Percentiles rank a stretch among this genome's conserved stretches.
phyloP scores from a whole-genome alignment of 2,329 filamentous ascomycete species.

The Myriosclerotinia curreyana region DNA sequence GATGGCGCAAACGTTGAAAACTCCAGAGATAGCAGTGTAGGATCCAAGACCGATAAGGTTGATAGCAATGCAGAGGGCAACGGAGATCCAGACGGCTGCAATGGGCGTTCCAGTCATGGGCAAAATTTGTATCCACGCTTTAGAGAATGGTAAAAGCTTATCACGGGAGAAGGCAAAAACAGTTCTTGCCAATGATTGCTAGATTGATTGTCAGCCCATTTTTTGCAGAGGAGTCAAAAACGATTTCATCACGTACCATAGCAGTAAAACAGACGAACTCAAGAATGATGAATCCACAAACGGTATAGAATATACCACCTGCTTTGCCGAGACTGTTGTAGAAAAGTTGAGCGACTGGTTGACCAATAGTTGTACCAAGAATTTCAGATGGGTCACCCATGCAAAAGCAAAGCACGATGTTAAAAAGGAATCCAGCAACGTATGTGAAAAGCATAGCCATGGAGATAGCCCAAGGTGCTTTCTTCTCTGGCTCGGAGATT shows the following conservation, averaged over 20 bases:
- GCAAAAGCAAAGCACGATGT: slow-evolving; percentile 56
- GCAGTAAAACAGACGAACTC: slow-evolving; percentile 59
- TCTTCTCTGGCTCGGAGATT: slow-evolving; percentile 49
- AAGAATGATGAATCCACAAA: slow-evolving; percentile 56
- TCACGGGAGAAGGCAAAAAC: slow-evolving; percentile 62
- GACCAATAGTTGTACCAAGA: slow-evolving; percentile 47
- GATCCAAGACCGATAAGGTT: slow-evolving; percentile 58
- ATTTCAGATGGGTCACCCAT: slow-evolving; percentile 45
- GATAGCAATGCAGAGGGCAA: slow-evolving; percentile 53
- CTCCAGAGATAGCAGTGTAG: slow-evolving; percentile 51
- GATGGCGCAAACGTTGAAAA: slow-evolving; percentile 55
- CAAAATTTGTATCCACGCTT: slow-evolving; percentile 54
- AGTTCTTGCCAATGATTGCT: slow-evolving; percentile 46
- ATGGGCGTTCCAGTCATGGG: slow-evolving; percentile 55
- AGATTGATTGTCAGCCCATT: slow-evolving; percentile 40
- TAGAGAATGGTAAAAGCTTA: slow-evolving; percentile 53
- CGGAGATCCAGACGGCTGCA: slow-evolving; percentile 58
- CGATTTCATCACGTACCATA: slow-evolving; percentile 43
- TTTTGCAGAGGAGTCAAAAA: slow-evolving; percentile 37
- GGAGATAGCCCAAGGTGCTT: slow-evolving; percentile 55
- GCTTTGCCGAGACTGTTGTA: slow-evolving; percentile 54
- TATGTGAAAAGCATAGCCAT: slow-evolving; percentile 56
- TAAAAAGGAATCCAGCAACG: slow-evolving; percentile 54
- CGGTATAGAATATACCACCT: slow-evolving; percentile 49
- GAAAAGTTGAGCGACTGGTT: slow-evolving; percentile 57